phyloP scores from a whole-genome alignment of 2,329 filamentous ascomycete species.

The Camillea tinctor region DNA sequence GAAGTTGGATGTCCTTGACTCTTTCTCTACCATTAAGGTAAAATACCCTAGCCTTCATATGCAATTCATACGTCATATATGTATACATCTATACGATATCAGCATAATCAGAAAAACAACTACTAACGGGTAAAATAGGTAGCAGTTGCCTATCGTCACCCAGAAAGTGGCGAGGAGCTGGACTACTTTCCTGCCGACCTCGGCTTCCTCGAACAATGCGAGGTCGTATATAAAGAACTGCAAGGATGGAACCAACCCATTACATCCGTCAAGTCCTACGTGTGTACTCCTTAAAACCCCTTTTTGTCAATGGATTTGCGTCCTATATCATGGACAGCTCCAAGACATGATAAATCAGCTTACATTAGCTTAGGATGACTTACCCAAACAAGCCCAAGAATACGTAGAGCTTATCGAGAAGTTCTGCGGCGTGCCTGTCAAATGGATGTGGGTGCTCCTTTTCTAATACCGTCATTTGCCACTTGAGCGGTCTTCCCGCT shows the following conservation, averaged over 20 bases:
- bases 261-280: slow-evolving; percentile 57
- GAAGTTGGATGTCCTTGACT: slow-evolving; percentile 68
- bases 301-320: not conserved
- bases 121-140: slow-evolving; percentile 34
- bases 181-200: slow-evolving; percentile 66
- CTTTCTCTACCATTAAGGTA: slow-evolving; percentile 68
- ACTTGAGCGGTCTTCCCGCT: not conserved
- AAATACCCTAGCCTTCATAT: not conserved
- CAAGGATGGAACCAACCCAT: slow-evolving; percentile 67
- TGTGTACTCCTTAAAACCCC: not conserved
- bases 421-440: slow-evolving; percentile 14
- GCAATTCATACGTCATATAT: no score
- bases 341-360: not conserved
- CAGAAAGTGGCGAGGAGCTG: slow-evolving; percentile 44
- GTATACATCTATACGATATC: no score
- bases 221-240: slow-evolving; percentile 67
- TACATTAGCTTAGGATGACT: slow-evolving; percentile 39
- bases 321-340: no score
- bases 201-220: slow-evolving; percentile 36
- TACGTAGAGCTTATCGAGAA: slow-evolving; percentile 52
- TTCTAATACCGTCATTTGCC: not conserved
- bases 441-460: slow-evolving; percentile 10
- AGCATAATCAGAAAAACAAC: not conserved
- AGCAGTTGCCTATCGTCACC: slow-evolving; percentile 65
- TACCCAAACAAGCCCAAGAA: slow-evolving; percentile 62